phyloP scores from a whole-genome alignment of 202 grass and related monocot species.

The Schoenoplectus triqueter region DNA sequence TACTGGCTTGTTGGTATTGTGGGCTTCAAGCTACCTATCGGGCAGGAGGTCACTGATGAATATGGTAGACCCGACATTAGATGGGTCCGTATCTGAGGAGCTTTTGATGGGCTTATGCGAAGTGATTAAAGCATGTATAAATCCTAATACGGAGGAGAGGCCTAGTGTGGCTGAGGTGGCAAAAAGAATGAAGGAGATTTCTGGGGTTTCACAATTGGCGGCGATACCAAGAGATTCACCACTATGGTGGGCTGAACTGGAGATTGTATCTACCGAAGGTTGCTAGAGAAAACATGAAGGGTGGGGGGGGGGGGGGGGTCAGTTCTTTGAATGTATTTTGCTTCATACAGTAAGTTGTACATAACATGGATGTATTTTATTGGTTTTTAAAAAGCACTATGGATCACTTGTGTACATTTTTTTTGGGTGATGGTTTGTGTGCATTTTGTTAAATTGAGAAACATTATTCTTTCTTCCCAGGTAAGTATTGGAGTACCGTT shows the following conservation, averaged over 20 bases:
- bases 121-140: slow-evolving; percentile 58
- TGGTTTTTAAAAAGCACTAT: slow-evolving; percentile 1
- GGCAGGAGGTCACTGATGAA: slow-evolving; percentile 57
- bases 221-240: slow-evolving; percentile 54
- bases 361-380: slow-evolving; percentile 15
- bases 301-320: background rate
- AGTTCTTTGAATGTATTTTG: slow-evolving; percentile 16
- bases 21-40: slow-evolving; percentile 77
- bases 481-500: background rate
- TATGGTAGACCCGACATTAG: slow-evolving; percentile 65
- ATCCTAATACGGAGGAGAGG: slow-evolving; percentile 37
- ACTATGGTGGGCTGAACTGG: slow-evolving; percentile 81
- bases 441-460: slow-evolving; percentile 12
- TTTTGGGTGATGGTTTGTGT: slow-evolving; percentile 20
- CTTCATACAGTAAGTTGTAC: slow-evolving; percentile 25
- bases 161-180: slow-evolving; percentile 51
- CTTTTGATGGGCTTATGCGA: slow-evolving; percentile 54
- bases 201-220: slow-evolving; percentile 45
- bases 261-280: slow-evolving; percentile 52
- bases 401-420: slow-evolving; percentile 14
- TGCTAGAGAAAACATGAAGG: slow-evolving; percentile 28
- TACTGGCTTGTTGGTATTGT: slow-evolving; percentile 64
- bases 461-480: background rate
- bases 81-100: slow-evolving; percentile 45
- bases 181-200: slow-evolving; percentile 46